Evolutionary conservation across 2,329 filamentous ascomycete genomes (phyloP).

Genomic region (Pseudogymnoascus verrucosus): DNA sequence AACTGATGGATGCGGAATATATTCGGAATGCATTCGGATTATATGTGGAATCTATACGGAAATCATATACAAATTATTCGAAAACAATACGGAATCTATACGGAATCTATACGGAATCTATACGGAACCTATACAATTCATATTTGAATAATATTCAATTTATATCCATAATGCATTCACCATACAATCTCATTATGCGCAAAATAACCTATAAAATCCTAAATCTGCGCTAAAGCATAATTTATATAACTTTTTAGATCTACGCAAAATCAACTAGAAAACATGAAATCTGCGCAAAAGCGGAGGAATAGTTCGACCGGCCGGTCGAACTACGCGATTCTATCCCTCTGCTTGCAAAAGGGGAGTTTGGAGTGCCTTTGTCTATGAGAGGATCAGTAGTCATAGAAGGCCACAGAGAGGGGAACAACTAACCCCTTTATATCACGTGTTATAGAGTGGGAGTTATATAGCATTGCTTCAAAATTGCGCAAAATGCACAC

Average conservation of each 20-base stretch:
- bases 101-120: no score
- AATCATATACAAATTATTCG: no score
- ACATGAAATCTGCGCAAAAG: not conserved
- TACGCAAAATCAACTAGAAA: not conserved
- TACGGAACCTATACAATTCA: no score
- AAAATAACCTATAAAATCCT: not conserved
- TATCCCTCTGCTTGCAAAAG: not conserved
- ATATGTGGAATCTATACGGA: no score
- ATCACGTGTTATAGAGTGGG: not conserved
- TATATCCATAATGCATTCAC: no score
- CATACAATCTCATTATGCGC: not conserved
- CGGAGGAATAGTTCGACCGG: not conserved
- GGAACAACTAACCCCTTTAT: not conserved
- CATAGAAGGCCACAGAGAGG: not conserved
- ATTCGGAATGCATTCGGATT: not conserved
- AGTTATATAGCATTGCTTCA: no score
- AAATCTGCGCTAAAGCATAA: not conserved
- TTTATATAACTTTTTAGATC: not conserved
- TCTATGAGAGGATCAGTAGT: not conserved
- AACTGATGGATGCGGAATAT: not conserved
- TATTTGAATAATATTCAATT: no score
- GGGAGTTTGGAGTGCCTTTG: not conserved
- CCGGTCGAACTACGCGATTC: not conserved
- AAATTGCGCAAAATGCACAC: not conserved
- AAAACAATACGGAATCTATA: no score